Percentiles rank a stretch among this genome's conserved stretches.
These are phyloP conservation scores for Colletotrichum phormii DNA, from an alignment of 2,329 filamentous ascomycete species.

Conservation along the genomic window DNA sequence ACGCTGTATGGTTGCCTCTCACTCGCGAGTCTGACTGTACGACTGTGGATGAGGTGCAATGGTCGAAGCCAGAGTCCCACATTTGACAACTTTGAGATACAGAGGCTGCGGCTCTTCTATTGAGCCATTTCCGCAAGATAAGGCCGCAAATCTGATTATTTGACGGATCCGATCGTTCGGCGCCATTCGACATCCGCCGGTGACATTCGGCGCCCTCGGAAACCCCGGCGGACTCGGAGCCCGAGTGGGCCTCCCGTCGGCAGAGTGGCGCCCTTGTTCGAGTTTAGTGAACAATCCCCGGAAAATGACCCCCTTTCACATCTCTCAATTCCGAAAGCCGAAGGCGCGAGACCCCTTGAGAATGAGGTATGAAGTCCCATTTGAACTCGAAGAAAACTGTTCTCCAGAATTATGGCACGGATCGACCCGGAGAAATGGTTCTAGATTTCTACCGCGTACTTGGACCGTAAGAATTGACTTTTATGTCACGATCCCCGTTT, in stretches of 20 bases:
- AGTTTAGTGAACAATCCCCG: neutral
- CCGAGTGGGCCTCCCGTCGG: neutral
- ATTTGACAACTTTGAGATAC: neutral
- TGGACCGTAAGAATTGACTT: neutral
- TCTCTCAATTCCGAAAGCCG: slow-evolving; percentile 5
- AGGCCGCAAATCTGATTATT: neutral
- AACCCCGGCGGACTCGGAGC: neutral
- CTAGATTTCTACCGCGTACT: neutral
- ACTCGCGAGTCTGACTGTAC: no score
- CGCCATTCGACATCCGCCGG: no score
- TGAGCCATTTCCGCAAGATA: neutral
- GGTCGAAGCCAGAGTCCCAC: neutral
- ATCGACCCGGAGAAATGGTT: neutral
- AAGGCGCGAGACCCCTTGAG: neutral
- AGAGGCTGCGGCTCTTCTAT: neutral
- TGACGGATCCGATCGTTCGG: neutral
- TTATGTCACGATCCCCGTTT: neutral
- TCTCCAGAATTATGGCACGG: neutral
- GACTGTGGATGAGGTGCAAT: no score
- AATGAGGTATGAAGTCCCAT: no score
- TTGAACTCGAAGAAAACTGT: neutral
- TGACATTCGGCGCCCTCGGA: neutral
- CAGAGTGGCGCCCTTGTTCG: neutral
- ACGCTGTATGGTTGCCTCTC: no score
- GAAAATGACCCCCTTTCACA: no score